Percentiles rank a stretch among this genome's conserved stretches.
Conservation (phyloP, 768 basidiomycete genomes). For the Boletus subcaerulescens region DNA sequence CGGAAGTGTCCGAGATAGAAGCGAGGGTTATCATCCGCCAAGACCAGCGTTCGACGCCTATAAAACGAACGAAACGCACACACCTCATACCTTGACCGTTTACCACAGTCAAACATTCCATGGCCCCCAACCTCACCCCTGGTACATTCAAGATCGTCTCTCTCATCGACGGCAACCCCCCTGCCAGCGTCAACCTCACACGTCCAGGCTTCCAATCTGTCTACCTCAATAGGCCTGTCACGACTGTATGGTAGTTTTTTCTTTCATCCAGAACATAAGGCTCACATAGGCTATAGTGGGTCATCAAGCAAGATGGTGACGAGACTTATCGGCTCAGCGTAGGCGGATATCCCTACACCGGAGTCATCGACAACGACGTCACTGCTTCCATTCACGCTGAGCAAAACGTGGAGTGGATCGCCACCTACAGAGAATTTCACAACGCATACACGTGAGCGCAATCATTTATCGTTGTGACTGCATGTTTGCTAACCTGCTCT, state of each 20-base stretch:
- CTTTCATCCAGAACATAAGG: not conserved
- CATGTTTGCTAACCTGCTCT: no score
- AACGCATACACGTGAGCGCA: not conserved
- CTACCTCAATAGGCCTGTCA: not conserved
- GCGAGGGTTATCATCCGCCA: not conserved
- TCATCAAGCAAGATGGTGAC: not conserved
- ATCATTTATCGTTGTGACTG: not conserved
- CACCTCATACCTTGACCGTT: not conserved
- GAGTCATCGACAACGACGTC: not conserved
- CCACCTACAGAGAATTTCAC: not conserved
- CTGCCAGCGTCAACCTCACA: no score
- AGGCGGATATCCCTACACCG: not conserved
- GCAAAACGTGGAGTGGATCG: not conserved
- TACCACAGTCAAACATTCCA: not conserved
- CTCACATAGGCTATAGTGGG: not conserved
- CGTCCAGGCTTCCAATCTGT: not conserved
- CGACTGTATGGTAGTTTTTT: not conserved
- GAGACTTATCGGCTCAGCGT: not conserved
- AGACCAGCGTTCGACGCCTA: not conserved
- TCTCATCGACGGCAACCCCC: no score
- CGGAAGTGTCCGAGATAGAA: no score
- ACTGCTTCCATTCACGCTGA: not conserved
- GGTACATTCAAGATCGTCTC: no score
- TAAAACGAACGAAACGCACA: not conserved
- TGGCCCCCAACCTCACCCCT: not conserved